phyloP scores from a whole-genome alignment of 2,329 filamentous ascomycete species.

The Trichophyton mentagrophytes region DNA sequence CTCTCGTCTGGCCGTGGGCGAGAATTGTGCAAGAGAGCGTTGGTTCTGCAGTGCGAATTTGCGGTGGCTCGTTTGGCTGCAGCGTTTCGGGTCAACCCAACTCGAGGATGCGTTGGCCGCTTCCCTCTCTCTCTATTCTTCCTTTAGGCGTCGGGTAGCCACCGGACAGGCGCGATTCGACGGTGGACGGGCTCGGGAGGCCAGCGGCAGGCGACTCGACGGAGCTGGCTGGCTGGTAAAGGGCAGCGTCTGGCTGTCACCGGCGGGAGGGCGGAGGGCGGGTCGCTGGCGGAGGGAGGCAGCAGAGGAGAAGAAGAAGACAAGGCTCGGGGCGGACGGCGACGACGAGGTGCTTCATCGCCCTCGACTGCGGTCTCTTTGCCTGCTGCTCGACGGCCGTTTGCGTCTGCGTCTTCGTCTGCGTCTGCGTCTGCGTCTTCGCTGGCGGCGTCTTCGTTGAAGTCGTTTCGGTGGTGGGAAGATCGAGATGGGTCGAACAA shows the following conservation, averaged over 20 bases:
- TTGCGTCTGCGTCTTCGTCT: neutral
- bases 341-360: neutral
- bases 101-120: neutral
- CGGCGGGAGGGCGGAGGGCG: neutral
- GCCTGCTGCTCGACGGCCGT: neutral
- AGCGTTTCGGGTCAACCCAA: too few species aligned
- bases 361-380: neutral
- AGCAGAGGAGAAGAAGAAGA: neutral
- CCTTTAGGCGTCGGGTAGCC: neutral
- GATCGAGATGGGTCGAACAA: neutral
- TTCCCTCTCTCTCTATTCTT: too few species aligned
- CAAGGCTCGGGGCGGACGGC: neutral
- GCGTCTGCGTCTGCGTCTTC: too few species aligned
- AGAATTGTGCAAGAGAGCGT: neutral
- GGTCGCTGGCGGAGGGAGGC: neutral
- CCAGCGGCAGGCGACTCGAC: neutral
- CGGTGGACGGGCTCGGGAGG: neutral
- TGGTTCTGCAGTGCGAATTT: neutral
- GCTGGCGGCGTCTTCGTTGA: neutral
- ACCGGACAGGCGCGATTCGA: neutral
- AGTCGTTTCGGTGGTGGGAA: neutral
- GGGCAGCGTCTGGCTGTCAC: neutral
- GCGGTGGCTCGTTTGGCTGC: neutral
- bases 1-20: neutral
- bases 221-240: neutral